Percentiles rank a stretch among this genome's conserved stretches.
phyloP scores from a whole-genome alignment of 2,329 filamentous ascomycete genomes.

The Diplodia corticola region DNA sequence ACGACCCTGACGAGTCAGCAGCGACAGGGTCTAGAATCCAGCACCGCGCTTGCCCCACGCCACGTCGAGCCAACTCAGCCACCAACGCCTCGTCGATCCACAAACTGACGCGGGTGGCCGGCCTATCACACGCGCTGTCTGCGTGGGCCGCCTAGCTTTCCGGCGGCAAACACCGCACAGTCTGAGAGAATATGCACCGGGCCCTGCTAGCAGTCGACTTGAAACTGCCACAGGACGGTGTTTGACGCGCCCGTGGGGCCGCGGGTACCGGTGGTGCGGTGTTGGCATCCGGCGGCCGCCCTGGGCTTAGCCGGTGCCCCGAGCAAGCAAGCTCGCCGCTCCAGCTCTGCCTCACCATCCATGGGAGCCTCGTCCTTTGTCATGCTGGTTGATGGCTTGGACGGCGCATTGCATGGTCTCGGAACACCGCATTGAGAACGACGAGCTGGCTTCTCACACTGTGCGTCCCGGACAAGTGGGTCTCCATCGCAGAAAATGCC shows the following conservation, averaged over 20 bases:
- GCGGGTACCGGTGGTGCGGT: background rate
- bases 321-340: background rate
- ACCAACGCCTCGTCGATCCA: background rate
- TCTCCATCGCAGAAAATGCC: no score
- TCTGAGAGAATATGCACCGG: background rate
- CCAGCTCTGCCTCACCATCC: background rate
- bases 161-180: background rate
- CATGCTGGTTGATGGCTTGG: background rate
- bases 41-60: constrained; percentile 1
- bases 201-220: background rate
- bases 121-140: background rate
- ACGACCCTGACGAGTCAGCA: background rate
- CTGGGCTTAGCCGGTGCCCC: background rate
- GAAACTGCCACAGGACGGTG: background rate
- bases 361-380: background rate
- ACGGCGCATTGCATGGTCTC: background rate
- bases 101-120: background rate
- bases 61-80: constrained; percentile 4
- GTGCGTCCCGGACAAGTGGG: no score
- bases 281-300: background rate
- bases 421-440: no score
- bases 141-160: background rate
- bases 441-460: no score
- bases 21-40: background rate
- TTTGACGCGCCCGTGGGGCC: background rate